Evolutionary conservation across 1,284 basidiomycete genomes (phyloP).

Genomic region (Leccinum laetum): DNA sequence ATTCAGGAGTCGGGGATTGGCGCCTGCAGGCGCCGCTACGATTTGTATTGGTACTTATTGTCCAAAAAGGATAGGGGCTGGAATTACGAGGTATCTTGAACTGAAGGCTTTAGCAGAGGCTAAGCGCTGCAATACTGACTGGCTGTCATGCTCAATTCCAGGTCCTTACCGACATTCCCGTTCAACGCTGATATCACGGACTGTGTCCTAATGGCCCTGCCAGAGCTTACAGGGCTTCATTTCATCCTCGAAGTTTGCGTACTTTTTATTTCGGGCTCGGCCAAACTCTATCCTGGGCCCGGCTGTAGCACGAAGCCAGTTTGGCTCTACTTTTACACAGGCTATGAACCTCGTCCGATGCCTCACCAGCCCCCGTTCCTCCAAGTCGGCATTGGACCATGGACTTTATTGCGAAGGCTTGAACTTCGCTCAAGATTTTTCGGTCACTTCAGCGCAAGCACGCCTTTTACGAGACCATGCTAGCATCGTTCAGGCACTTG

Average conservation of each 20-base stretch:
- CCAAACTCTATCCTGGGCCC: slow-evolving; percentile 32
- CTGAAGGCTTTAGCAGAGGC: too few species aligned
- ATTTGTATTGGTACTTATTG: too few species aligned
- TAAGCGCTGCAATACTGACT: neutral
- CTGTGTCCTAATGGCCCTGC: slow-evolving; percentile 28
- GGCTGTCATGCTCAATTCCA: slow-evolving; percentile 4
- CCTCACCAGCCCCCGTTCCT: neutral
- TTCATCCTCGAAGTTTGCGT: slow-evolving; percentile 31
- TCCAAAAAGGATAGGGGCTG: too few species aligned
- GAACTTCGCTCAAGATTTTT: slow-evolving; percentile 1
- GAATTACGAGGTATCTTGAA: too few species aligned
- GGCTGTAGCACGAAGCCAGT: slow-evolving; percentile 32
- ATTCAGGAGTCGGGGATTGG: too few species aligned
- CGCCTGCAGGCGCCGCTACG: too few species aligned
- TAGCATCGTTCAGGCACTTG: slow-evolving; percentile 24
- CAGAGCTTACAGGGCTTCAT: slow-evolving; percentile 28
- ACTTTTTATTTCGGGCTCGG: slow-evolving; percentile 32
- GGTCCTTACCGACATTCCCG: neutral
- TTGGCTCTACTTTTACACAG: slow-evolving; percentile 35
- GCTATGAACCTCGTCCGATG: slow-evolving; percentile 30
- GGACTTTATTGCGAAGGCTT: slow-evolving; percentile 3
- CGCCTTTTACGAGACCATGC: slow-evolving; percentile 21
- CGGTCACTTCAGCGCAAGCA: slow-evolving; percentile 14
- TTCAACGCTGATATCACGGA: slow-evolving; percentile 31
- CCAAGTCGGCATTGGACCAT: neutral